phyloP scores from a whole-genome alignment of 1,139 yeast genomes.

The Meyerozyma athensensis region DNA sequence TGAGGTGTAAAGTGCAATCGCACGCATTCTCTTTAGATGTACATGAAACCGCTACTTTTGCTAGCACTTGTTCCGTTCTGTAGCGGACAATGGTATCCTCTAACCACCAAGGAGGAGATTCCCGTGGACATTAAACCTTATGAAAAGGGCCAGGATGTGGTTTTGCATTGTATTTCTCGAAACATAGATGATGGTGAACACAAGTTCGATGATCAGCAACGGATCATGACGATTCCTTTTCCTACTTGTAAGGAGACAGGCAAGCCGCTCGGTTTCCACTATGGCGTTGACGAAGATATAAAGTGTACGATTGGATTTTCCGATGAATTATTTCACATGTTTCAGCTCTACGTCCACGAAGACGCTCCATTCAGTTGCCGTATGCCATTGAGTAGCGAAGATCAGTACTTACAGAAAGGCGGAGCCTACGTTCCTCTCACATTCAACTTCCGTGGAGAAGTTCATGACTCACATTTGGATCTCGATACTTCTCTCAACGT shows the following conservation, averaged over 20 bases:
- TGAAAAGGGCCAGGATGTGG: constrained; percentile 39
- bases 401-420: constrained; percentile 39
- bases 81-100: constrained; percentile 31
- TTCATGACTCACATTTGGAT: constrained; percentile 67
- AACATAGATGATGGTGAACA: constrained; percentile 76
- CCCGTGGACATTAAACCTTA: constrained; percentile 37
- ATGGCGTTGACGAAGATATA: constrained; percentile 48
- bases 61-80: not conserved
- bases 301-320: constrained; percentile 60
- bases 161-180: constrained; percentile 59
- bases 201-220: constrained; percentile 54
- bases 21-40: not conserved
- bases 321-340: constrained; percentile 68
- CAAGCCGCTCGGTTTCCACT: constrained; percentile 49
- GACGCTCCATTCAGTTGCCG: constrained; percentile 75
- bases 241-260: constrained; percentile 65
- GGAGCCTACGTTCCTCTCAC: constrained; percentile 59
- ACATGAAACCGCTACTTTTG: not conserved
- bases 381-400: constrained; percentile 46
- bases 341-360: constrained; percentile 71
- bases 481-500: constrained; percentile 58
- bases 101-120: constrained; percentile 32
- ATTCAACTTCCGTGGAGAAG: constrained; percentile 62
- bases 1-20: not conserved
- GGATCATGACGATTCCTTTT: constrained; percentile 54